Base-by-base conservation (phyloP, 2,329 filamentous ascomycete species). In the Chrysoporthe puriensis region DNA sequence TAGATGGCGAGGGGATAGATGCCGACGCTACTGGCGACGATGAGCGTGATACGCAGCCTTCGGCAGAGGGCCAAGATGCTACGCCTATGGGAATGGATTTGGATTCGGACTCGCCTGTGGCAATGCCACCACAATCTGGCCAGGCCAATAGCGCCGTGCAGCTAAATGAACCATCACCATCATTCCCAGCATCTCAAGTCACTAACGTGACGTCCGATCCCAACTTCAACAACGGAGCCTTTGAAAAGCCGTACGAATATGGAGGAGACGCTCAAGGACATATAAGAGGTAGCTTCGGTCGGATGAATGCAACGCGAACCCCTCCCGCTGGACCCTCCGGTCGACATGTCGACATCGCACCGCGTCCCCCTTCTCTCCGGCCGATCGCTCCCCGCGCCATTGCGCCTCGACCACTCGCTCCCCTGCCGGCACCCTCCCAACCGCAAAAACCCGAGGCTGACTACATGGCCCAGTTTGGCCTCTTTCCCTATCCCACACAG, bases 401-500 rank as follows among this genome's bases (percentile, higher is more conserved):
- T 26, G 26, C 1, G 26, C 26, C 63, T 3, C 42, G 34, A 16
- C 60, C 40, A 3, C 34, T 9, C 14, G 26, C 42, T 50, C 44
- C 13, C 40, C 36, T 32, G 14, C 34, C 9, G 26, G 32, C 48
- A 43, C 40, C n/a, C 42, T 44, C 14, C 32, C 60, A 16, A 36
- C 67, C 16, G 18, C 36, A 16, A 46, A 66, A 50, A 56, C 34
- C 56, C 8, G 64, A 69, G 34, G 26, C 60, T 36, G 48, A 63
- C 11, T 52, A 63, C 5, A 66, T 69, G 67, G 67, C 67, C 3
- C 43, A 40, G 14, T 64, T 63, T 18, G 67, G 67, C 13, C 64
- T 69, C 5, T 64, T 32, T 8, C 64, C 67, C 1, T 62, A 57
- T 5, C 60, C 57, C 2, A 64, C 58, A 0, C 59, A 16, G 13